Conservation (phyloP, 495 filamentous ascomycete species). For the Chaetomium fimeti region DNA sequence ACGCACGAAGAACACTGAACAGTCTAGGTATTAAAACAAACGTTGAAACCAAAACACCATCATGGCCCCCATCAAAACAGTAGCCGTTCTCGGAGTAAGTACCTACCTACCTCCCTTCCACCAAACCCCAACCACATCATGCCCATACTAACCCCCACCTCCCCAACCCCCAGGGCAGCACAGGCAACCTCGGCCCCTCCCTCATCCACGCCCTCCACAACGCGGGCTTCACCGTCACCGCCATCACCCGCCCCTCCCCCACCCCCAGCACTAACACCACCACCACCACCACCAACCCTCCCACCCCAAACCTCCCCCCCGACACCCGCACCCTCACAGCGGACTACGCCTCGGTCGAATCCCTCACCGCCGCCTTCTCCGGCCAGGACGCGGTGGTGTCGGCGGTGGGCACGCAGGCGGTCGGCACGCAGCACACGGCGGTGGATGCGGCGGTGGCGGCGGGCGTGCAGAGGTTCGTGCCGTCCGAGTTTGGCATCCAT, state of each 20-base stretch:
- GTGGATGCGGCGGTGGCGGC: conserved; percentile 62
- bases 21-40: too few species aligned
- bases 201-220: conserved; percentile 55
- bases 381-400: conserved; percentile 61
- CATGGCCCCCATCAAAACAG: conserved; percentile 52
- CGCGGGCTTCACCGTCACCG: conserved; percentile 58
- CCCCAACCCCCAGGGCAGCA: conserved; percentile 44
- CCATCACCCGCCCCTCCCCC: conserved; percentile 51
- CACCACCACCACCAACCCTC: conserved; percentile 17
- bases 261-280: conserved; percentile 17
- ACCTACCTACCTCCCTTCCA: background rate
- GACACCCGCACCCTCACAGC: conserved; percentile 45
- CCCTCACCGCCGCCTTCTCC: conserved; percentile 48
- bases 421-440: conserved; percentile 47
- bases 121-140: background rate
- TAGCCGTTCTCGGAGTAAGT: conserved; percentile 53
- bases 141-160: background rate
- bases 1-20: too few species aligned
- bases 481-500: conserved; percentile 62
- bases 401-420: conserved; percentile 38
- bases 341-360: conserved; percentile 56
- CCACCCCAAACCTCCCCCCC: conserved; percentile 31
- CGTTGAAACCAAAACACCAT: conserved; percentile 9
- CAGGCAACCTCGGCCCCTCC: conserved; percentile 60
- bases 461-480: conserved; percentile 61